These are phyloP conservation scores for Trebouxiophyceae sp. DNA, from an alignment of 163 green algal genomes.

Conservation along the genomic window DNA sequence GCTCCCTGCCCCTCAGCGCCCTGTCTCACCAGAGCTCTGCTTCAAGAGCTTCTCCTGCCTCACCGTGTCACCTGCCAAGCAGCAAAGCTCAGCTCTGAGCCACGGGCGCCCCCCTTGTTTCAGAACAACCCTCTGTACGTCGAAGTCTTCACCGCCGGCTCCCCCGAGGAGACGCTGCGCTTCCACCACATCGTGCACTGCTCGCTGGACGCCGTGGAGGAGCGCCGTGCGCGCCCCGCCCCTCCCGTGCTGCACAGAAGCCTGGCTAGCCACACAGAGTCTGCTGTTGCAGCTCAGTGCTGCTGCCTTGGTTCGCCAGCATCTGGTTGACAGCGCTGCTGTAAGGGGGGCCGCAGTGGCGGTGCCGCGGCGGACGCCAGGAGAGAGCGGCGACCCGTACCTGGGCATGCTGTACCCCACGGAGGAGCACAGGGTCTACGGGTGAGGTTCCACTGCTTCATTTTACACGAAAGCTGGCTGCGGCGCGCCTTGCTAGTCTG, in stretches of 20 bases:
- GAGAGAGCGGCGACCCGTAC: slow-evolving; percentile 55
- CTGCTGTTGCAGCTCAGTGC: not conserved
- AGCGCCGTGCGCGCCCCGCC: slow-evolving; percentile 64
- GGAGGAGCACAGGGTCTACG: slow-evolving; percentile 71
- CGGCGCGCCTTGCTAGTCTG: not conserved
- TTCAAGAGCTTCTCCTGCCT: too few relatives aligned
- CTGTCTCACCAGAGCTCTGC: too few relatives aligned
- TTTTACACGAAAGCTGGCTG: too few relatives aligned
- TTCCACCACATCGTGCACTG: slow-evolving; percentile 80
- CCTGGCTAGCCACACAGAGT: not conserved
- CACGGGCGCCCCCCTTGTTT: not conserved
- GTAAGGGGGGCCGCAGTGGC: slow-evolving; percentile 35
- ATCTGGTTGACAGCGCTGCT: too few relatives aligned
- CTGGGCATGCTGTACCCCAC: slow-evolving; percentile 76
- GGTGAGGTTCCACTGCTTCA: too few relatives aligned
- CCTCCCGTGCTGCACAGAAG: too few relatives aligned
- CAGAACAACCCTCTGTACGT: slow-evolving; percentile 51
- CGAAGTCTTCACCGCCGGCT: slow-evolving; percentile 31
- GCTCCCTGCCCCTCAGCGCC: too few relatives aligned
- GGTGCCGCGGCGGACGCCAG: slow-evolving; percentile 28
- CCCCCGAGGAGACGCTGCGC: slow-evolving; percentile 44
- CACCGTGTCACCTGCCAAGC: too few relatives aligned
- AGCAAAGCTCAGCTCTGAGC: not conserved
- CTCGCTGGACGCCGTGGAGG: slow-evolving; percentile 78
- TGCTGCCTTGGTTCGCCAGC: not conserved